Evolutionary conservation across 768 basidiomycete genomes (phyloP).

Genomic region (Tricholoma saponaceum): DNA sequence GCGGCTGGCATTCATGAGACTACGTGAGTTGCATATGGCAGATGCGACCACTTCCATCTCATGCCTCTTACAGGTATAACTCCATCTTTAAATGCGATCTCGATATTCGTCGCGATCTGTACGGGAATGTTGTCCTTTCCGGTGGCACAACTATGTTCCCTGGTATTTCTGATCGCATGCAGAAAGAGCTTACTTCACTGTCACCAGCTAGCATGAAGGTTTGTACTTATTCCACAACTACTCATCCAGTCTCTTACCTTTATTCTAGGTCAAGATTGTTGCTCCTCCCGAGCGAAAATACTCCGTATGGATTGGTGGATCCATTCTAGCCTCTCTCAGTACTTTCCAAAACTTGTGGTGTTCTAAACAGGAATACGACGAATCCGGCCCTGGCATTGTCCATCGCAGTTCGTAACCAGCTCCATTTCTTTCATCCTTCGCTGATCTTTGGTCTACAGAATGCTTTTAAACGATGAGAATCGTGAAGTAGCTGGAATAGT

Average conservation of each 20-base stretch:
- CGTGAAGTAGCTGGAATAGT: background rate
- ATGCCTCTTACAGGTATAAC: conserved; percentile 54
- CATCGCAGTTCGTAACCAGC: conserved; percentile 65
- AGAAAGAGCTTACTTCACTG: conserved; percentile 85
- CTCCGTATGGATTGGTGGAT: conserved; percentile 93
- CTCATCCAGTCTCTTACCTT: conserved; percentile 3
- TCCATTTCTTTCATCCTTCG: background rate
- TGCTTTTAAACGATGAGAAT: background rate
- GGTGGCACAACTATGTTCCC: conserved; percentile 96
- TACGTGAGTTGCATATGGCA: conserved; percentile 39
- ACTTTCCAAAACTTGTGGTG: conserved; percentile 98
- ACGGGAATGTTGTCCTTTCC: conserved; percentile 82
- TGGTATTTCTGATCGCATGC: conserved; percentile 94
- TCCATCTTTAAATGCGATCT: conserved; percentile 87
- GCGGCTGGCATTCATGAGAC: conserved; percentile 91
- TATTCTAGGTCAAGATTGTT: conserved; percentile 74
- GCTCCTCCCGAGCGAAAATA: conserved; percentile 93
- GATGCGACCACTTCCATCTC: conserved; percentile 2
- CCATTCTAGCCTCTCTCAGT: conserved; percentile 81
- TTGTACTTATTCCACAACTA: conserved; percentile 11
- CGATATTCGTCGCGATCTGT: conserved; percentile 78
- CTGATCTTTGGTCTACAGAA: background rate
- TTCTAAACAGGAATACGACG: conserved; percentile 91
- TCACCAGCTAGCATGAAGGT: conserved; percentile 88
- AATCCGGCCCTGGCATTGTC: conserved; percentile 74